A percentile compares a stretch with the other conserved stretches of the same genome.
Evolutionary conservation across 2,329 filamentous ascomycete species (phyloP).

Genomic region (Ophiocordyceps australis): DNA sequence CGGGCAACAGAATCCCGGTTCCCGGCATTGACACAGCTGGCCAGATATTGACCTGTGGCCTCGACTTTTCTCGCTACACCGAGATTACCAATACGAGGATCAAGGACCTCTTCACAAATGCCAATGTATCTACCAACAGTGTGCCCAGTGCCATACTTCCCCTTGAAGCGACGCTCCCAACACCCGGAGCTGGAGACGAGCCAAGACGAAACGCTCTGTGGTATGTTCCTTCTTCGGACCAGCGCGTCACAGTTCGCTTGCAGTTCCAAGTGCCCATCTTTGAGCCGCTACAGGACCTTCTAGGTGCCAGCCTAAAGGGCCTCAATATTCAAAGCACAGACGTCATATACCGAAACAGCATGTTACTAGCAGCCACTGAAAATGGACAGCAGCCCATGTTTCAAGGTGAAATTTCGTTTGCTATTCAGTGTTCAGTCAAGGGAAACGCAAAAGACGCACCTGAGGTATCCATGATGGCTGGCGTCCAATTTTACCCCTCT

Average conservation of each 20-base stretch:
- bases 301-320: constrained; percentile 1
- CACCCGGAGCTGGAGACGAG: no score
- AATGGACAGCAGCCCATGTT: not conserved
- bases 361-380: constrained; percentile 1
- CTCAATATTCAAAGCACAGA: constrained; percentile 2
- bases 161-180: not conserved
- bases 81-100: not conserved
- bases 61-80: constrained; percentile 1
- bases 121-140: not conserved
- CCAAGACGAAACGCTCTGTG: constrained; percentile 2
- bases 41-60: constrained; percentile 1
- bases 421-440: constrained; percentile 1
- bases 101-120: constrained; percentile 1
- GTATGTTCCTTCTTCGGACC: not conserved
- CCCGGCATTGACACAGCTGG: constrained; percentile 1
- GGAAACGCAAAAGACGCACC: not conserved
- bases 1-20: not conserved
- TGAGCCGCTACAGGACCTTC: not conserved
- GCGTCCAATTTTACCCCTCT: constrained; percentile 1
- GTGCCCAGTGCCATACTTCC: not conserved
- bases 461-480: constrained; percentile 1
- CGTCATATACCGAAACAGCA: constrained; percentile 2
- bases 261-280: constrained; percentile 1
- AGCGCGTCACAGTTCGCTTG: constrained; percentile 1
- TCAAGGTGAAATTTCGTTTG: constrained; percentile 1